A percentile compares a stretch with the other conserved stretches of the same genome.
Evolutionary conservation across 768 basidiomycete species (phyloP).

Genomic region (Paxillus ammoniavirescens): DNA sequence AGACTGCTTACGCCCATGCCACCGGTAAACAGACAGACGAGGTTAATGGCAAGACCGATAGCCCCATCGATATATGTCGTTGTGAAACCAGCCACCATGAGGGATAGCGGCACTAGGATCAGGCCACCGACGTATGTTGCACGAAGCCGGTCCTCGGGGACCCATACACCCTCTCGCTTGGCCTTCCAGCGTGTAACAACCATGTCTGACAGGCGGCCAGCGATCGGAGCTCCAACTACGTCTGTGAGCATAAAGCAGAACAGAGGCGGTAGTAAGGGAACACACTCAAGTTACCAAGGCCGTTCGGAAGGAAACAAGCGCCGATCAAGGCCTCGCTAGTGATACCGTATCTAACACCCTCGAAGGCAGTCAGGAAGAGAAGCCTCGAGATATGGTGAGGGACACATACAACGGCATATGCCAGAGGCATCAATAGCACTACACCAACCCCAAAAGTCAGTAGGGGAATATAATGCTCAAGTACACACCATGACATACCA

Average conservation of each 20-base stretch:
- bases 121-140: slow-evolving; percentile 46
- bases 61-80: slow-evolving; percentile 49
- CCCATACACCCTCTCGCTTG: slow-evolving; percentile 54
- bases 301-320: slow-evolving; percentile 23
- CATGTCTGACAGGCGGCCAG: slow-evolving; percentile 58
- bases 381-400: not conserved
- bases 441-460: not conserved
- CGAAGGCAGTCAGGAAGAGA: not conserved
- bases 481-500: slow-evolving; percentile 29
- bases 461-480: not conserved
- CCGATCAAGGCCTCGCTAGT: slow-evolving; percentile 21
- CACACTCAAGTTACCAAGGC: slow-evolving; percentile 26
- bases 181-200: slow-evolving; percentile 48
- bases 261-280: not conserved
- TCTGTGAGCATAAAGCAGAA: not conserved
- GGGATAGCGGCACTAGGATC: slow-evolving; percentile 51
- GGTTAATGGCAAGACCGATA: slow-evolving; percentile 47
- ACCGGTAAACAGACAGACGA: slow-evolving; percentile 60
- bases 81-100: slow-evolving; percentile 47
- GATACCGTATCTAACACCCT: slow-evolving; percentile 46
- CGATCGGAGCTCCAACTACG: slow-evolving; percentile 58
- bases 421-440: slow-evolving; percentile 56
- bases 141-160: slow-evolving; percentile 67
- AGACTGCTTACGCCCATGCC: slow-evolving; percentile 54
- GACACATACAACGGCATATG: slow-evolving; percentile 59